phyloP scores from a whole-genome alignment of 805 yeast species.

The Zygosaccharomyces bisporus region DNA sequence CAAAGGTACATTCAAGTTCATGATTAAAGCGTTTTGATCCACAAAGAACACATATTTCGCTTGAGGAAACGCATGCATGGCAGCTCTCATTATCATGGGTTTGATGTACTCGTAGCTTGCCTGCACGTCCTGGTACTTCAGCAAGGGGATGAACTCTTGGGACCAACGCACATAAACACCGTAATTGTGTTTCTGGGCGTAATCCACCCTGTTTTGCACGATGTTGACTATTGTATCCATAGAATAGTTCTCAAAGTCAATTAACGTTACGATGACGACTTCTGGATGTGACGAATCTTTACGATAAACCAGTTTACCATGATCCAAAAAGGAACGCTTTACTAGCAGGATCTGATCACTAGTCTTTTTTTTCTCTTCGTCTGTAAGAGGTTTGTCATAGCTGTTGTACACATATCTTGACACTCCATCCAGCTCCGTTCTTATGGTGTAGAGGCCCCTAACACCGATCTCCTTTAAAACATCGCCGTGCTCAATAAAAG shows the following conservation, averaged over 20 bases:
- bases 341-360: slow-evolving; percentile 41
- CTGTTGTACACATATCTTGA: slow-evolving; percentile 37
- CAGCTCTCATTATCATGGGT: slow-evolving; percentile 57
- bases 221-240: slow-evolving; percentile 58
- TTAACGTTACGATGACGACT: slow-evolving; percentile 69
- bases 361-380: slow-evolving; percentile 32
- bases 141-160: slow-evolving; percentile 71
- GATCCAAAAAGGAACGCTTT: slow-evolving; percentile 57
- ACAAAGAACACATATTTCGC: slow-evolving; percentile 90
- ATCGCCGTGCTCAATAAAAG: slow-evolving; percentile 71
- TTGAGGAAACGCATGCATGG: slow-evolving; percentile 89
- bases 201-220: slow-evolving; percentile 83
- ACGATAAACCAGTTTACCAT: slow-evolving; percentile 52
- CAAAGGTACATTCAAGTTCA: slow-evolving; percentile 63
- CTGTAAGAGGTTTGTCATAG: slow-evolving; percentile 42
- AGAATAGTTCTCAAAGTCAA: slow-evolving; percentile 69
- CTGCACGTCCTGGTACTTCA: slow-evolving; percentile 44
- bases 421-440: slow-evolving; percentile 45
- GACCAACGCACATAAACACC: slow-evolving; percentile 83
- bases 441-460: slow-evolving; percentile 47
- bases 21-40: slow-evolving; percentile 72
- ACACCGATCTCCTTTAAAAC: slow-evolving; percentile 54
- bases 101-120: slow-evolving; percentile 26
- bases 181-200: slow-evolving; percentile 74
- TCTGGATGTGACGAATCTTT: slow-evolving; percentile 45